A percentile compares a stretch with the other conserved stretches of the same genome.
Conservation (phyloP, 768 basidiomycete species). For the Boletus pseudopeckii region DNA sequence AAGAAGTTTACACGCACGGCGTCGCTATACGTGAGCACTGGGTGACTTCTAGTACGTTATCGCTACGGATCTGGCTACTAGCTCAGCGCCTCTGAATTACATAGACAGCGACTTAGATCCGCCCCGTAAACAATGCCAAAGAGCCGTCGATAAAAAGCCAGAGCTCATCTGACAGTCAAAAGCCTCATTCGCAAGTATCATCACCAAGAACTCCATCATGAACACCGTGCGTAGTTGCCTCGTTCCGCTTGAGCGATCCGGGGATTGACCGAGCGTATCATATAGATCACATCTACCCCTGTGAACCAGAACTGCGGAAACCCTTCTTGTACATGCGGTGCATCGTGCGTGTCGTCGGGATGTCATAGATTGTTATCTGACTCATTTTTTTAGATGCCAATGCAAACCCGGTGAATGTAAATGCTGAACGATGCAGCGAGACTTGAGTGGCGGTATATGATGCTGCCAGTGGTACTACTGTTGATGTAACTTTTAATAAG, state of each 20-base stretch:
- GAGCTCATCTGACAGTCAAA: too few relatives aligned
- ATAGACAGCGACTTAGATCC: not conserved
- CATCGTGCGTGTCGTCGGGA: not conserved
- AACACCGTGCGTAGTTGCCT: slow-evolving; percentile 1
- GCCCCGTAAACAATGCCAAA: not conserved
- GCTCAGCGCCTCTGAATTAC: too few relatives aligned
- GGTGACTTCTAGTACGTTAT: too few relatives aligned
- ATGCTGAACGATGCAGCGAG: not conserved
- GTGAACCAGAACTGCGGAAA: slow-evolving; percentile 12
- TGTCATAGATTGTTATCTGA: not conserved
- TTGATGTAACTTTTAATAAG: too few relatives aligned
- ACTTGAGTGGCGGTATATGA: too few relatives aligned
- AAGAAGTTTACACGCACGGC: too few relatives aligned
- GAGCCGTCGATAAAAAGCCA: not conserved
- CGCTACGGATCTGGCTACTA: too few relatives aligned
- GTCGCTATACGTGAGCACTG: too few relatives aligned
- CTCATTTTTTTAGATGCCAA: not conserved
- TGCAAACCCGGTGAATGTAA: not conserved
- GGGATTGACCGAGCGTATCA: not conserved
- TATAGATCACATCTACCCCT: not conserved
- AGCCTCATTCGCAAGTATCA: not conserved
- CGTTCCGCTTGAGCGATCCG: not conserved
- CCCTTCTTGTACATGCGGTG: not conserved
- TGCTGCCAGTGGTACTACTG: too few relatives aligned
- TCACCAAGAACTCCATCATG: slow-evolving; percentile 2